Evolutionary conservation across 2,329 filamentous ascomycete species (phyloP), one percentile per base, ranked within the genome.

Genomic region (Pseudovirgaria hyperparasitica): DNA sequence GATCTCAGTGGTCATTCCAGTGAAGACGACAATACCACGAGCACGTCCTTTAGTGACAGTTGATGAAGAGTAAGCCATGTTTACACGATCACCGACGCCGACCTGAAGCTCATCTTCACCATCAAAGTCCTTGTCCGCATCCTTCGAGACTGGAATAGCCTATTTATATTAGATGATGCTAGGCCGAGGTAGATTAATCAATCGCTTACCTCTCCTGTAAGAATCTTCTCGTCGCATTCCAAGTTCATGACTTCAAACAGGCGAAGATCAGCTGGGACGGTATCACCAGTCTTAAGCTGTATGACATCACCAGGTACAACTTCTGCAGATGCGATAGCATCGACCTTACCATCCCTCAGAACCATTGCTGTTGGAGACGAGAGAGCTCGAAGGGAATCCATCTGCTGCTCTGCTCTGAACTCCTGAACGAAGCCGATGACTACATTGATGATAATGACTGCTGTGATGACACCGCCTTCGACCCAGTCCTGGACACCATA

Each of bases 171-270:
- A n/a, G n/a, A n/a, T n/a, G n/a, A n/a, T n/a, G n/a, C n/a, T n/a
- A n/a, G n/a, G n/a, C n/a, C n/a, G n/a, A n/a, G n/a, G n/a, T n/a
- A n/a, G n/a, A n/a, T n/a, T n/a, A n/a, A n/a, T n/a, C n/a, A n/a
- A n/a, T n/a, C n/a, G n/a, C n/a, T n/a, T n/a, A n/a, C n/a, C 56
- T 84, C 78, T 35, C 78, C 78, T 9, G 78, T 84, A 20, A 82
- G 65, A 32, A 80, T 64, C 9, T 77, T 75, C 51, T 82, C 77
- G 34, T 92, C 81, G 37, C 76, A 78, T 26, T 76, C 77, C 32
- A 82, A 58, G 50, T 86, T 86, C 54, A 84, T 71, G 30, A 67
- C 70, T 36, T 76, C 65, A 34, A 76, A 46, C 7, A 67, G 47
- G 35, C 75, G 67, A 26, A 78, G 53, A 53, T 80, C 75, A 23